Evolutionary conservation across 2,329 filamentous ascomycete species (phyloP), one percentile per base, ranked within the genome.

Genomic region (Lachnellula cervina): DNA sequence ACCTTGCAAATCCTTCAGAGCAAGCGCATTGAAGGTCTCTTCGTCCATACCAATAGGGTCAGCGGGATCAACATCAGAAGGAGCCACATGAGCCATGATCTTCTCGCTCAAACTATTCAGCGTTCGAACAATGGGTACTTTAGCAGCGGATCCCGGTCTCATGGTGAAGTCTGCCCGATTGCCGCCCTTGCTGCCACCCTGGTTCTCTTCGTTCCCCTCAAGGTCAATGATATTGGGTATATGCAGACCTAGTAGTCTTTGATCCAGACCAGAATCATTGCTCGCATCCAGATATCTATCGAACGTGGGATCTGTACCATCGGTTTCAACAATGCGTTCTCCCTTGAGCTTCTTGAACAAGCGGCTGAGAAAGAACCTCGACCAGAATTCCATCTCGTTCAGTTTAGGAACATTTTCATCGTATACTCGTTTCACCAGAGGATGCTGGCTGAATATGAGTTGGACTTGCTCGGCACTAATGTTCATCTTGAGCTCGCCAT

Each of bases 141-240:
- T 93, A 46, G 87, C 83, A 47, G 82, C 76, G 11, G 84, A 80
- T 2, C 79, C 79, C 2, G 91, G 90, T 35, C 90, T 82, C 90
- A 97, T 97, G 62, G 95, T 94, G 37, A 88, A 75, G 69, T 97
- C 91, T 54, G 93, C 90, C 51, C 87, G 80, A 70, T 99, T 97
- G 49, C 94, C 94, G 59, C 80, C 74, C 65, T 81, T 86, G 66
- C 87, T 83, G 52, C 92, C 89, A 64, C 91, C 95, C 71, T 96
- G 86, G 66, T 99, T 93, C 70, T 94, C 89, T 73, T 97, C 94
- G 68, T 99, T 99, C 32, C 88, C 94, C 68, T 93, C 90, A 25
- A 99, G 73, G 69, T 99, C 89, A 64, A 99, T 92, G 61, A 95
- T 92, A 65, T 92, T 86, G 0, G 94, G 92, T 19, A 99, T 84